A percentile compares a stretch with the other conserved stretches of the same genome.
Conservation (phyloP, 768 basidiomycete genomes). For the Multifurca ochricompacta region DNA sequence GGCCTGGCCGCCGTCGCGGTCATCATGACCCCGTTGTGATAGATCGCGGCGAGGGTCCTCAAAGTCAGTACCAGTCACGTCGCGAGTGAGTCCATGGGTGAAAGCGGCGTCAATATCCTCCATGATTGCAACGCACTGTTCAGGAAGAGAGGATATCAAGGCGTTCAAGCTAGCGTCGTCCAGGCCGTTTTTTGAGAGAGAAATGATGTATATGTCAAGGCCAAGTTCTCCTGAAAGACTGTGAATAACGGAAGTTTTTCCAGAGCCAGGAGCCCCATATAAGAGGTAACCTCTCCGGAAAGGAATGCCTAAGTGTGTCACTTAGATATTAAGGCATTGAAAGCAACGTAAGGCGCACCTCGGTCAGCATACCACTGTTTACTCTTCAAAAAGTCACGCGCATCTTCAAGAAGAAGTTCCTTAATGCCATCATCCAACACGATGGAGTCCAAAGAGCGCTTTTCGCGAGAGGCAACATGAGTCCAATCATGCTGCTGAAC, state of each 20-base stretch:
- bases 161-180: constrained; percentile 54
- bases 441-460: constrained; percentile 59
- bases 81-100: constrained; percentile 34
- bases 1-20: constrained; percentile 1
- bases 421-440: constrained; percentile 64
- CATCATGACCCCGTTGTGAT: constrained; percentile 16
- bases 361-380: constrained; percentile 68
- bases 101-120: constrained; percentile 83
- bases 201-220: constrained; percentile 65
- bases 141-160: constrained; percentile 57
- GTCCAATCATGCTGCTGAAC: constrained; percentile 40
- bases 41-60: constrained; percentile 27
- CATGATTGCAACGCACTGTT: constrained; percentile 68
- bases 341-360: constrained; percentile 30
- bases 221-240: constrained; percentile 71
- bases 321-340: not conserved
- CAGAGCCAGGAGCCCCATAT: constrained; percentile 68
- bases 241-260: constrained; percentile 75
- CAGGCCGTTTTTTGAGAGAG: constrained; percentile 52
- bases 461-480: constrained; percentile 48
- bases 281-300: constrained; percentile 77
- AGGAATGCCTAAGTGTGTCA: constrained; percentile 40
- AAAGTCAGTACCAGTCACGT: constrained; percentile 18
- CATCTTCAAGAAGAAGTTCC: constrained; percentile 59
- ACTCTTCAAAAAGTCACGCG: constrained; percentile 58